A percentile compares a stretch with the other conserved stretches of the same genome.
Conservation (phyloP, 176 grass and related monocot genomes). For the Oropetium thomaeum region DNA sequence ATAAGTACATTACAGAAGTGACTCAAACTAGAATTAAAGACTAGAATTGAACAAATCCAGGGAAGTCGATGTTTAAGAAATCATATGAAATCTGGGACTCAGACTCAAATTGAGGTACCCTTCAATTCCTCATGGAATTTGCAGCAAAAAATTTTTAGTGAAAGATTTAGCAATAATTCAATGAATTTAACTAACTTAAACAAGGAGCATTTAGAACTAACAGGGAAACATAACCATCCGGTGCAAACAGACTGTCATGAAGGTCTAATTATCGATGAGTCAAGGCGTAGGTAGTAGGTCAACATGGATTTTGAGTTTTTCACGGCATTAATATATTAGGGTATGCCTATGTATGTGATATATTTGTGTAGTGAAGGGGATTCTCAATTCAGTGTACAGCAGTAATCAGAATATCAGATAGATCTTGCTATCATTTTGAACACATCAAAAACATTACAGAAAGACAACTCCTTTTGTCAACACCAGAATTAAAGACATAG, state of each 20-base stretch:
- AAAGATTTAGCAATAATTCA: not conserved
- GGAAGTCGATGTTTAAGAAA: not conserved
- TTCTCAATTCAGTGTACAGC: constrained; percentile 7
- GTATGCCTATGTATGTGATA: not conserved
- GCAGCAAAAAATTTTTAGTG: not conserved
- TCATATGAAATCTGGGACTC: not conserved
- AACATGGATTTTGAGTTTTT: not conserved
- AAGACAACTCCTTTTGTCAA: not conserved
- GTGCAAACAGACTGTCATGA: not conserved
- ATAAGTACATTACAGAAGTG: not conserved
- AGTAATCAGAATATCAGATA: not conserved
- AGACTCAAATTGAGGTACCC: not conserved
- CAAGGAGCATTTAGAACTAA: not conserved
- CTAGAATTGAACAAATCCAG: not conserved
- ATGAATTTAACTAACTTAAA: not conserved
- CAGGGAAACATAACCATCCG: no score
- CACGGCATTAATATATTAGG: not conserved
- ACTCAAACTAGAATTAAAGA: not conserved
- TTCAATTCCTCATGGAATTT: not conserved
- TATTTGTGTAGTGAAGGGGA: not conserved
- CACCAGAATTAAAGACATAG: not conserved
- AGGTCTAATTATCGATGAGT: not conserved
- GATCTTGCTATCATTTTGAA: not conserved
- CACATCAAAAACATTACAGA: not conserved
- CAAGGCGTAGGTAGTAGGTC: not conserved